Evolutionary conservation across 2,329 filamentous ascomycete genomes (phyloP).

Genomic region (Chrysoporthe deuterocubensis): DNA sequence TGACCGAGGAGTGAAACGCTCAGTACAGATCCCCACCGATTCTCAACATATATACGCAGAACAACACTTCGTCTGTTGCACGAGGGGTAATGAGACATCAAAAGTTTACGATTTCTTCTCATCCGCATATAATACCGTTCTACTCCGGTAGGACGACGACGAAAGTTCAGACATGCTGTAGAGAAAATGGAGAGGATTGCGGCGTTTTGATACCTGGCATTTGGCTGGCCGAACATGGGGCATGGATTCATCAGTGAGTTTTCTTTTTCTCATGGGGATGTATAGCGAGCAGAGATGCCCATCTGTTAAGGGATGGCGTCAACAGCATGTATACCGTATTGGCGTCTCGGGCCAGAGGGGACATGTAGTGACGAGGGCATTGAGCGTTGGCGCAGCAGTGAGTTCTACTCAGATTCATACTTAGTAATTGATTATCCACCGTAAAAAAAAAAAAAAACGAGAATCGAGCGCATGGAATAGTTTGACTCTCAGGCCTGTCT

Average conservation of each 20-base stretch:
- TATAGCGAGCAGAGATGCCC: conserved; percentile 14
- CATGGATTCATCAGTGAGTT: conserved; percentile 11
- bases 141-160: neutral
- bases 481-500: neutral
- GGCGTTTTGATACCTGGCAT: neutral
- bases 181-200: neutral
- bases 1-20: conserved; percentile 21
- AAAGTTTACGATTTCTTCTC: neutral
- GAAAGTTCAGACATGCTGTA: neutral
- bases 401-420: neutral
- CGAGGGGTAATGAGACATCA: neutral
- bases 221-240: neutral
- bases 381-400: neutral
- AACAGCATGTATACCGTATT: neutral
- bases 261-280: neutral
- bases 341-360: neutral
- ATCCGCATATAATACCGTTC: conserved; percentile 5
- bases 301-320: neutral
- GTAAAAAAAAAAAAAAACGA: neutral
- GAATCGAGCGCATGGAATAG: neutral
- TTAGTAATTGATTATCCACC: neutral
- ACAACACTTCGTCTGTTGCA: neutral
- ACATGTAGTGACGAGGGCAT: neutral
- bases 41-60: neutral
- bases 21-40: neutral